Base-by-base conservation (phyloP, 2,329 filamentous ascomycete species). In the Setomelanomma holmii region DNA sequence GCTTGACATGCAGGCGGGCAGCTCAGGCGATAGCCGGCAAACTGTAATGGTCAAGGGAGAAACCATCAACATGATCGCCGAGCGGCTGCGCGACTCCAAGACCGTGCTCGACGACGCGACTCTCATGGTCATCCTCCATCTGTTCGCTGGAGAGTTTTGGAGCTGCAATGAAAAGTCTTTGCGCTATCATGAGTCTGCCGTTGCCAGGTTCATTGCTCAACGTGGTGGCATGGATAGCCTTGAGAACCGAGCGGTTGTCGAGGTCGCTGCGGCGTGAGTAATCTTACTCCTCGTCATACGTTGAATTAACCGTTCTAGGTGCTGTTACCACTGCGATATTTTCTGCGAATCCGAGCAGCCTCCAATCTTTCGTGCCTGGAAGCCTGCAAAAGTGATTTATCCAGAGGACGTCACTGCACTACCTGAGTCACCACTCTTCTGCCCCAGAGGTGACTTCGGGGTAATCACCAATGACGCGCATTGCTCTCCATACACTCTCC, bases 371-470 rank as follows among this genome's bases (percentile, higher is more conserved):
- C 24, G 44, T 19, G 38, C 44, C 7, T 63, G 58, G 45, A 35
- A 63, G 5, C 63, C 59, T 1, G 16, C 39, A 7, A n/a, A 34
- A 2, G 33, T 52, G 7, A 24, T 21, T 5, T 30, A 41, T 3
- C 5, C 52, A n/a, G 39, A 59, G 4, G 21, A 41, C 2, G 48
- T 20, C 0, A 23, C 39, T 16, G 40, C 60, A 1, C 41, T 75
- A 14, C 68, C 72, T 12, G 69, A 74, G 41, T 75, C 73, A 4
- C 73, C 73, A 1, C 44, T 75, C 7, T 75, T 68, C 44, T 67
- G 65, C 34, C 67, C 64, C 1, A 60, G 57, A 16, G 16, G 22
- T 17, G 50, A 66, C 1, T 66, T 72, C 40, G 30, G 43, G 7
- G 66, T 62, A 1, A 54, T 70, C 12, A 11, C 49, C 19, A 51